phyloP scores from a whole-genome alignment of 108 stramenopile species.

The Chaetoceros muelleri region DNA sequence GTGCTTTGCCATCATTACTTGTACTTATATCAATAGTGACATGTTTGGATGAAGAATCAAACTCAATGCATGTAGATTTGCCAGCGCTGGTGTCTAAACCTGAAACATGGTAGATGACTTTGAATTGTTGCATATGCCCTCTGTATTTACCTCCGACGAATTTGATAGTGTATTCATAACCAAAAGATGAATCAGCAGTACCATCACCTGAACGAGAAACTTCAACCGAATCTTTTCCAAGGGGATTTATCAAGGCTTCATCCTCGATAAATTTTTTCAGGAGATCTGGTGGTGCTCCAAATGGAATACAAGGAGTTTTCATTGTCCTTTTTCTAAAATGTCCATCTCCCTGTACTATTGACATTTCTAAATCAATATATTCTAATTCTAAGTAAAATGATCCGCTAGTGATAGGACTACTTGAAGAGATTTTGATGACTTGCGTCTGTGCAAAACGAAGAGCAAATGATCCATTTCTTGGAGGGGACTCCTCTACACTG shows the following conservation, averaged over 20 bases:
- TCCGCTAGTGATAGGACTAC: conserved; percentile 25
- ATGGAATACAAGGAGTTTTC: conserved; percentile 43
- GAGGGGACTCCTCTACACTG: conserved; percentile 17
- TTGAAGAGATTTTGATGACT: conserved; percentile 21
- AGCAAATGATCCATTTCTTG: conserved; percentile 23
- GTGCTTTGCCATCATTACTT: conserved; percentile 23
- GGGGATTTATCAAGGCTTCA: conserved; percentile 20
- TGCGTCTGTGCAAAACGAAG: conserved; percentile 28
- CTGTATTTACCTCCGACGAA: conserved; percentile 37
- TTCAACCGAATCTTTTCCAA: conserved; percentile 18
- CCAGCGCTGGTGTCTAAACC: conserved; percentile 28
- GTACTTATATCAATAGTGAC: conserved; percentile 28
- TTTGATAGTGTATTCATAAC: conserved; percentile 44
- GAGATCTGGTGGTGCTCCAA: conserved; percentile 34
- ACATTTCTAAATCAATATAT: conserved; percentile 15
- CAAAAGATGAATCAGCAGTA: conserved; percentile 32
- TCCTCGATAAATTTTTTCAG: conserved; percentile 46
- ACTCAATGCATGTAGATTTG: conserved; percentile 22
- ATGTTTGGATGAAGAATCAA: conserved; percentile 31
- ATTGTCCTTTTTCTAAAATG: conserved; percentile 23
- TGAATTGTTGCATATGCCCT: conserved; percentile 35
- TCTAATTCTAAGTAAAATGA: conserved; percentile 28
- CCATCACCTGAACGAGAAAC: conserved; percentile 35
- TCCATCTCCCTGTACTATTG: conserved; percentile 12
- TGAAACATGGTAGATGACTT: conserved; percentile 15